phyloP scores from a whole-genome alignment of 2,329 filamentous ascomycete species.

The Trichoderma sp. region DNA sequence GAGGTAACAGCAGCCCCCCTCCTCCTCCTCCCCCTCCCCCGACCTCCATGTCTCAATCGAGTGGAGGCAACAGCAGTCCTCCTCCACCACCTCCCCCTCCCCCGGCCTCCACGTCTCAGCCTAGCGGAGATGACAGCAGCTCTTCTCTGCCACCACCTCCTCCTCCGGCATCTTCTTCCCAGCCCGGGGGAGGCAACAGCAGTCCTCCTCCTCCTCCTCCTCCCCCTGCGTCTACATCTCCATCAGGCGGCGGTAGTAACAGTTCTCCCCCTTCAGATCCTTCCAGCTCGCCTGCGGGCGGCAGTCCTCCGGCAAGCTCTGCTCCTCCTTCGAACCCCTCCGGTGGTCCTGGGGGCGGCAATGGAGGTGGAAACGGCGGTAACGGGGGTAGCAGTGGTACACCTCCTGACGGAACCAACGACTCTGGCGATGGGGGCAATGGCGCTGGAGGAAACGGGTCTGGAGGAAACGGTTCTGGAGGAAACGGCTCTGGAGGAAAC shows the following conservation, averaged over 20 bases:
- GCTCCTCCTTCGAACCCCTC: neutral
- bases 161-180: neutral
- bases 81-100: neutral
- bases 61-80: neutral
- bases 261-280: neutral
- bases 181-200: neutral
- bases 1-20: neutral
- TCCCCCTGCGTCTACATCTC: neutral
- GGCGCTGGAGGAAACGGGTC: neutral
- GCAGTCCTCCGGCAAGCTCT: constrained; percentile 13
- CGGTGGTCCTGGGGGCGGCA: neutral
- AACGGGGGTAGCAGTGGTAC: constrained; percentile 1
- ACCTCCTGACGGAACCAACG: neutral
- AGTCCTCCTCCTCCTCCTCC: neutral
- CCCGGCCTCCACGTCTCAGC: neutral
- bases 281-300: neutral
- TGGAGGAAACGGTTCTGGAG: neutral
- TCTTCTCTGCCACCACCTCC: neutral
- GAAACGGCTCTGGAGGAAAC: neutral
- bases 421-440: neutral
- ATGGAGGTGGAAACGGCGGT: neutral
- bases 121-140: neutral
- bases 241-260: neutral
- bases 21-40: neutral
- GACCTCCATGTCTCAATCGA: neutral